Evolutionary conservation across 176 grass and related monocot genomes (phyloP), one percentile per base, ranked within the genome.

Genomic region (Thalia dealbata): DNA sequence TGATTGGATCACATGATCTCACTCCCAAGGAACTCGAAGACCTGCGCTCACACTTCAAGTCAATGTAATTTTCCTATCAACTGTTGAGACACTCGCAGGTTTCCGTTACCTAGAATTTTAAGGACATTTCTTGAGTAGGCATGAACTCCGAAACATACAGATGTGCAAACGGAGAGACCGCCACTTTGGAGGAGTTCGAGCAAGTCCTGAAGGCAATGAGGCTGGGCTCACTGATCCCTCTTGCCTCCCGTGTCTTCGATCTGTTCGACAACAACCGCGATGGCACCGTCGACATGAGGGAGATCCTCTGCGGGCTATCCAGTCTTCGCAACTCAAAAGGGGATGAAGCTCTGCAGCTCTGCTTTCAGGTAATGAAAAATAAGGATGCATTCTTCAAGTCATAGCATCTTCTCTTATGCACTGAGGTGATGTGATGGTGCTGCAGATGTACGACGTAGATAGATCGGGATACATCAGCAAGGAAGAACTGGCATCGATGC

Each of bases 381-480:
- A 5, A 22, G n/a, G n/a, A n/a, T n/a, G n/a, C n/a, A n/a, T n/a
- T n/a, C n/a, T n/a, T n/a, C n/a, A n/a, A n/a, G n/a, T n/a, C n/a
- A n/a, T n/a, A n/a, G n/a, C n/a, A n/a, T n/a, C n/a, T 38, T 38
- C 4, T 38, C 32, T 38, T 38, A 22, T 18, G 41, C 16, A 24
- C 27, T 78, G 22, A 16, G 16, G 7, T 8, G 23, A 23, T 78
- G 12, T 56, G 45, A 18, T 74, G 14, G 6, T 43, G 32, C 19
- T 13, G 35, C 88, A 91, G 88, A 91, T 91, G 88, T 91, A 87
- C 1, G 89, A 88, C 2, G 41, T 80, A 0, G 89, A 91, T 22
- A 78, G 89, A 52, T 91, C 89, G 0, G 89, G 89, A 7, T 88
- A 77, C 74, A 91, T 91, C 77, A 91, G 89, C 80, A 87, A 88